Evolutionary conservation across 2,329 filamentous ascomycete genomes (phyloP), one percentile per base, ranked within the genome.

Genomic region (Fusarium sp.): DNA sequence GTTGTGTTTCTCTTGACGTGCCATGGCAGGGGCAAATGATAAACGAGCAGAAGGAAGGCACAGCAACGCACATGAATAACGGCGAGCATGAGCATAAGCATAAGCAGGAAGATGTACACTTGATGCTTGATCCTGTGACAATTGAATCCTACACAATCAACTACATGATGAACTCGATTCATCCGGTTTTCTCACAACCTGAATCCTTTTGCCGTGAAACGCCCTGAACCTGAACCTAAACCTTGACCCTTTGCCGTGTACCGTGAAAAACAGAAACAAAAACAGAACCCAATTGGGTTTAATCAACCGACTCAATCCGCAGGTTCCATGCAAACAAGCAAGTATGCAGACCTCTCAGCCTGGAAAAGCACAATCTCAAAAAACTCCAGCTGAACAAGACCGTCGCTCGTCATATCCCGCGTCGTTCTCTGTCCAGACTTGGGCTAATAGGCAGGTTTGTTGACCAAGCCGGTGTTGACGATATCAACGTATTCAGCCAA

Each of bases 331-430:
- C 69, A 74, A 61, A 56, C 60, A 72, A 50, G 43, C 59, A 73
- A 25, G 57, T 61, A 74, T 75, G 65, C 62, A 74, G 69, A 77
- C 66, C 50, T 67, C 52, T 65, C 61, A 56, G 69, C 66, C 59
- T 74, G 70, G 68, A 30, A 58, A 77, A 79, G 76, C 66, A 74
- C 68, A 76, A 76, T 77, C 72, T 78, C 71, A 71, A 73, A 52
- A 54, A 78, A 79, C 77, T 73, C 78, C 79, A 76, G 65, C 71
- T 75, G 63, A 71, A 74, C 65, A 71, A 76, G 77, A 71, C 61
- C 69, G 68, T 69, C 25, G 56, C 62, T 76, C 70, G 57, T 76
- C 64, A 75, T 73, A 74, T 62, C 62, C 66, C 68, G 54, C 56
- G 60, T 64, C 65, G 52, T 68, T 37, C 56, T 57, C 59, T 63